Evolutionary conservation across 2,329 filamentous ascomycete species (phyloP), one percentile per base, ranked within the genome.

Genomic region (Penicillium sp.): DNA sequence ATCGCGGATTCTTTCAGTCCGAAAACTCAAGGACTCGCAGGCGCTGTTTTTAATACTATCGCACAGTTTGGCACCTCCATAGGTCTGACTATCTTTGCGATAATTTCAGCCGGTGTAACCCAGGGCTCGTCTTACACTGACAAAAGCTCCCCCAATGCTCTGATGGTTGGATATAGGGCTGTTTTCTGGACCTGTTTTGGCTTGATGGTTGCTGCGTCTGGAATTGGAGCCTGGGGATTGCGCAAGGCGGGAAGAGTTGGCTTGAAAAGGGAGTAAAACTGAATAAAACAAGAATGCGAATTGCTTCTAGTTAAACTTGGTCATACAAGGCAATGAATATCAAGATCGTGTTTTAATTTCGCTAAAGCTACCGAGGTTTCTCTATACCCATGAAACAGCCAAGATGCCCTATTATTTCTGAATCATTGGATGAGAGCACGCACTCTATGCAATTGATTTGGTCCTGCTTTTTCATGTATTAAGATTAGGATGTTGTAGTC

Each of bases 11-110:
- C 75, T 2, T 87, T 86, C 56, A 80, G 82, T 0, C 73, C 78
- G n/a, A 70, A 82, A 8, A 84, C 77, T 1, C 84, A 87, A 53
- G 81, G 81, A 0, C 71, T 87, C 0, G 84, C 83, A 0, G 85
- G 84, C 0, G 83, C 82, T 0, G 83, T 87, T 0, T 87, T 87
- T 67, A 86, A 84, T 56, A 85, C 83, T 0, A 73, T 81, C 0
- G 71, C 77, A 0, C 83, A 87, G 57, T 80, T 87, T 51, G 84
- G 84, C 0, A 79, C 76, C 16, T 77, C 79, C 0, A 71, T 85
- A 1, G 82, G 81, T 0, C 64, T 85, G 3, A 81, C 81, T 7
- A 67, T 81, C 2, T 78, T 79, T 51, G 79, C 79, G 9, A 77
- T 81, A 0, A 79, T 85, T 28, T 68, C 71, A 1, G 61, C 61